A percentile compares a stretch with the other conserved stretches of the same genome.
These are phyloP conservation scores for Erythrobasidium hasegawianum DNA, from an alignment of 1,284 basidiomycete species.

Conservation along the genomic window DNA sequence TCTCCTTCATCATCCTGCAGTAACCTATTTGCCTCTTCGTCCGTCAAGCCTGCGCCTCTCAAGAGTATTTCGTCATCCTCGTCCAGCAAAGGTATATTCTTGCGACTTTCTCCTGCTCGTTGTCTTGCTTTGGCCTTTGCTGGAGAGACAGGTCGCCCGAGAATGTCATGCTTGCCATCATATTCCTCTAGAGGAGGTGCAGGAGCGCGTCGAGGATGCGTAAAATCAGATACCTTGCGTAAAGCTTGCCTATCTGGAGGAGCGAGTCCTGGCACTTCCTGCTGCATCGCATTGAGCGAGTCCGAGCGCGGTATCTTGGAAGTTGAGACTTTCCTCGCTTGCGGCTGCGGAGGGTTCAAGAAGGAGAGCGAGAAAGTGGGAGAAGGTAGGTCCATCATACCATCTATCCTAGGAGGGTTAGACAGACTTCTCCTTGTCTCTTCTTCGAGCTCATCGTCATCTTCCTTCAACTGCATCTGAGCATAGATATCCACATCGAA, in stretches of 20 bases:
- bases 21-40: constrained; percentile 8
- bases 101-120: neutral
- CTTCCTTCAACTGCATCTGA: constrained; percentile 21
- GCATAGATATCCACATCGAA: constrained; percentile 31
- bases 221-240: constrained; percentile 11
- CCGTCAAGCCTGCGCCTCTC: neutral
- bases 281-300: constrained; percentile 10
- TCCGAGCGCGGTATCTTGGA: neutral
- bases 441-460: constrained; percentile 24
- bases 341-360: neutral
- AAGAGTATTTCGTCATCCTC: constrained; percentile 6
- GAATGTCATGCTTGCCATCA: neutral
- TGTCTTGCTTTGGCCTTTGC: constrained; percentile 9
- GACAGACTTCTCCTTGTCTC: constrained; percentile 19
- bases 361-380: neutral
- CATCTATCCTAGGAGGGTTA: constrained; percentile 15
- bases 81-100: neutral
- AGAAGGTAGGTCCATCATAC: constrained; percentile 15
- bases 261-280: neutral
- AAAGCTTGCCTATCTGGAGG: neutral
- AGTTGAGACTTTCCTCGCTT: neutral
- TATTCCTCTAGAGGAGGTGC: neutral
- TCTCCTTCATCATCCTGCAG: constrained; percentile 1
- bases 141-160: constrained; percentile 9
- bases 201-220: constrained; percentile 15